Evolutionary conservation across 1,139 yeast species (phyloP), one percentile per base, ranked within the genome.

Genomic region (Hansenula sp.): DNA sequence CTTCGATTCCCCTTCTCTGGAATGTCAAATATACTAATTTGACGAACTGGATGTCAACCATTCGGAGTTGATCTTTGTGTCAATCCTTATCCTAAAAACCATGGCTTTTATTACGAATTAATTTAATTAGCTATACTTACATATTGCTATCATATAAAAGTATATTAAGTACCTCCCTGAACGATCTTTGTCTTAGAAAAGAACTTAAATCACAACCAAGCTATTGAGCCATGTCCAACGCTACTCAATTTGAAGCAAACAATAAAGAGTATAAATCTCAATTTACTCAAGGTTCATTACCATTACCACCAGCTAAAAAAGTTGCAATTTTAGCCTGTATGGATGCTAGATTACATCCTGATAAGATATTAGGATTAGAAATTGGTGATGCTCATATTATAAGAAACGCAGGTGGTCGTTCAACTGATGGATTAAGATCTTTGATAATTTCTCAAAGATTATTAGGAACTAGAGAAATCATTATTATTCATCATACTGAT

Each of bases 331-430:
- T 70, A 15, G 61, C 66, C 1, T 70, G 75, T 51, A 70, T 70
- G 75, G 75, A 70, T 55, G 74, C 75, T 3, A 54, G 75, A 50
- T 58, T 70, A 40, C 72, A 68, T 46, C 74, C 74, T 4, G 71
- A 72, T 1, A 62, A 55, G 24, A 60, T 65, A 1, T 55, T 70
- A 17, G 74, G 74, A 2, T 50, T 70, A 17, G 54, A 59, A 19
- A 70, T 68, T 48, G 75, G 74, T 8, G 75, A 70, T 43, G 73
- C 72, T 8, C 75, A 69, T 52, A 71, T 70, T 10, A 68, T 70
- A 30, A 58, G 75, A 47, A 70, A 70, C 50, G 75, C 75, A 10
- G 75, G 75, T 15, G 75, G 75, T 7, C 55, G 75, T 41, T 66
- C 72, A 3, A 44, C 58, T 31, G 75, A 70, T 50, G 72, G 71